Evolutionary conservation across 2,329 filamentous ascomycete species (phyloP).

Genomic region (Plenodomus tracheiphilus): DNA sequence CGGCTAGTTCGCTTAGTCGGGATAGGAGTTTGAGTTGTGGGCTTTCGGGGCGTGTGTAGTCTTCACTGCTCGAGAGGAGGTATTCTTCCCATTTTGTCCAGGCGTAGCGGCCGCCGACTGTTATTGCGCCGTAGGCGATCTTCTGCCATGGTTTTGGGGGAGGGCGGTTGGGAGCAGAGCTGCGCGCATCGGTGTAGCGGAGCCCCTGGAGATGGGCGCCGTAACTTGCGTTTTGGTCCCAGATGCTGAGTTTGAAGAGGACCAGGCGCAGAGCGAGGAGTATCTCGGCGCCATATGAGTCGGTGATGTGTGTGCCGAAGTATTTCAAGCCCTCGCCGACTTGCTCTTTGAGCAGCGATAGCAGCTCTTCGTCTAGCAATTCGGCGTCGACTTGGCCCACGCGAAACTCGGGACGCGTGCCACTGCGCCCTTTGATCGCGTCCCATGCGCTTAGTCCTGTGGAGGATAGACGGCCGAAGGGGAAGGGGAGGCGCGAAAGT

Average conservation of each 20-base stretch:
- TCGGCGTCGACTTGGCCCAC: constrained; percentile 97
- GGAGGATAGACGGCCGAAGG: constrained; percentile 62
- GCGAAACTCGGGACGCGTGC: constrained; percentile 82
- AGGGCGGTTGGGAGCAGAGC: constrained; percentile 55
- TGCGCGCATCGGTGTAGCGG: constrained; percentile 82
- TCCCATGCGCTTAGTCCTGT: constrained; percentile 66
- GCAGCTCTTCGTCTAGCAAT: constrained; percentile 87
- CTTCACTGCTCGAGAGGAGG: constrained; percentile 75
- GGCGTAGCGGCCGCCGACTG: constrained; percentile 83
- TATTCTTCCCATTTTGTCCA: constrained; percentile 93
- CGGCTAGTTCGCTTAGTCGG: constrained; percentile 68
- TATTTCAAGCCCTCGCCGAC: constrained; percentile 88
- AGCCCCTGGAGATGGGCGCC: constrained; percentile 91
- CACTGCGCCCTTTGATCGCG: constrained; percentile 70
- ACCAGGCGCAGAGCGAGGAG: constrained; percentile 73
- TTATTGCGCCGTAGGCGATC: constrained; percentile 77
- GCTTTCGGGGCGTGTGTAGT: constrained; percentile 62
- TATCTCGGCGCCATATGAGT: constrained; percentile 89
- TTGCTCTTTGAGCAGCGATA: constrained; percentile 82
- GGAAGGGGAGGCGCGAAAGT: constrained; percentile 51
- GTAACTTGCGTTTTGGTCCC: constrained; percentile 95
- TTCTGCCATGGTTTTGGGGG: constrained; percentile 84
- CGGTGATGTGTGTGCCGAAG: constrained; percentile 73
- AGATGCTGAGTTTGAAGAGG: constrained; percentile 92
- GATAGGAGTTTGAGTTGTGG: constrained; percentile 62